phyloP scores from a whole-genome alignment of 106 monocot genomes.

The Dioscorea alata region DNA sequence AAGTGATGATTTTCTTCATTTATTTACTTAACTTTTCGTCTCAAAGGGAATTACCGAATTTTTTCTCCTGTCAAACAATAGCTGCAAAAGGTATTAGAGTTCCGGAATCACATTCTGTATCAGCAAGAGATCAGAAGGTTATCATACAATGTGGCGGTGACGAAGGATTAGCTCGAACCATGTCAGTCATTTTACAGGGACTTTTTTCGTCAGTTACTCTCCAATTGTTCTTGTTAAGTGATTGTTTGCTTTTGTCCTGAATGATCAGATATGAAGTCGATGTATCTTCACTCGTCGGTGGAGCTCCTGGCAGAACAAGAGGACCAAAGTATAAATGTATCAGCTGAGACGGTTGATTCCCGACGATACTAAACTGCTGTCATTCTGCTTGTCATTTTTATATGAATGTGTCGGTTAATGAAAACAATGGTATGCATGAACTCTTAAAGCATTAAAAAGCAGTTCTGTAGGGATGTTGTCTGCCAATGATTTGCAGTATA shows the following conservation, averaged over 20 bases:
- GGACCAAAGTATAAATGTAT: slow-evolving; percentile 22
- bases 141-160: slow-evolving; percentile 25
- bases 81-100: slow-evolving; percentile 24
- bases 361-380: too few relatives aligned
- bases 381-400: too few relatives aligned
- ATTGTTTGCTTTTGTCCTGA: not conserved
- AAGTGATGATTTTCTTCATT: slow-evolving; percentile 6
- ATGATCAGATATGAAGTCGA: slow-evolving; percentile 51
- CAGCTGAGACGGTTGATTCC: not conserved
- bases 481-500: too few relatives aligned
- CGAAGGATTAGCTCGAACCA: not conserved
- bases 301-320: slow-evolving; percentile 72
- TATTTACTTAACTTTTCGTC: too few relatives aligned
- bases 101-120: slow-evolving; percentile 15
- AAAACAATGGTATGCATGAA: too few relatives aligned
- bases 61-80: slow-evolving; percentile 9
- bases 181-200: too few relatives aligned
- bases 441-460: too few relatives aligned
- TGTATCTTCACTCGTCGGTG: slow-evolving; percentile 53
- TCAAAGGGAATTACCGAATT: too few relatives aligned
- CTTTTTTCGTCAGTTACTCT: too few relatives aligned
- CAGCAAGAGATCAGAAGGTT: slow-evolving; percentile 35
- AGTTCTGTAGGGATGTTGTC: too few relatives aligned
- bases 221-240: too few relatives aligned
- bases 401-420: too few relatives aligned